Evolutionary conservation across 2,329 filamentous ascomycete genomes (phyloP), one percentile per base, ranked within the genome.

Genomic region (Diaporthe helianthi): DNA sequence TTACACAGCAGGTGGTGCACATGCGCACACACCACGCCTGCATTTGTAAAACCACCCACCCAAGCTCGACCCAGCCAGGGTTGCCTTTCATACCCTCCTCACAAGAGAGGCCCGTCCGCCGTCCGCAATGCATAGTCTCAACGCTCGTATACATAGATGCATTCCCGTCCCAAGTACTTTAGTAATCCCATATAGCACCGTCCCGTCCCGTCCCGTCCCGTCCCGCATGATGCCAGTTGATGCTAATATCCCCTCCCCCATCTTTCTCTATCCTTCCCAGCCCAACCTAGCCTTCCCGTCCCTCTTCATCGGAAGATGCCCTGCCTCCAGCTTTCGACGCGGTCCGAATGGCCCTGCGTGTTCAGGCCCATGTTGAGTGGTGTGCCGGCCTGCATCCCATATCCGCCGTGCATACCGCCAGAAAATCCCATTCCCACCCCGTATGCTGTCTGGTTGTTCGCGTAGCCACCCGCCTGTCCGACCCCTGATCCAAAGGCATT

Each of bases 281-380:
- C 10, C 24, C 36, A 22, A 10, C 17, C 49, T 9, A 8, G 26
- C 15, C 24, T 26, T 1, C 26, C 54, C 26, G 4, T 8, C 17
- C 22, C 47, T 41, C 36, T 47, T 69, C 71, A 69, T 33, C 67
- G 65, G 15, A n/a, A n/a, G n/a, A 80, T 75, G 19, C 75, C 71
- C 71, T 78, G 77, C 31, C 78, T 74, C 78, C 78, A 80, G 22
- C 75, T 73, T 74, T 80, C 78, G 13, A 80, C 78, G 63, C 73
- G 77, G 55, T 79, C 77, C 4, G 75, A 64, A 69, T 78, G 75
- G 2, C 72, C 75, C 55, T 72, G 61, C 19, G 54, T 24, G n/a
- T 63, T 63, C 10, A 63, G 44, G 7, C 72, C 71, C 58, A 65
- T 33, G n/a, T 64, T 63, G 12, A 54, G 71, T 47, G 71, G 64